Base-by-base conservation (phyloP, 805 yeast species). In the Pichia nanzhaoensis region DNA sequence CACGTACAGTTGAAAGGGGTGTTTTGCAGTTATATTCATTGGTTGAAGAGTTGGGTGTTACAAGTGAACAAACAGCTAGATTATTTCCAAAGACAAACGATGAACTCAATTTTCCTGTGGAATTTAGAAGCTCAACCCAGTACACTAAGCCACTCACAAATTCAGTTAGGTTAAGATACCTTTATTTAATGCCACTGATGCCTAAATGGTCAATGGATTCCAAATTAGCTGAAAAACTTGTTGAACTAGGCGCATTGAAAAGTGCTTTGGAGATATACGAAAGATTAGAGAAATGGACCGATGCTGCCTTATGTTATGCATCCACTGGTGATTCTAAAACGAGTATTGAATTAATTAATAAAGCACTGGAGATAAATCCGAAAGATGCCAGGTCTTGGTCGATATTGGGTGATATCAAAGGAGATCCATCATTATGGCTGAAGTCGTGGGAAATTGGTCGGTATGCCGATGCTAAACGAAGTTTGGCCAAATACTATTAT, bases 1-100 rank as follows among this genome's bases (percentile, higher is more conserved):
- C 95, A 1, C 81, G 84, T 59, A 91, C 97, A 1, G 82, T 91
- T 20, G 98, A 93, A 65, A 75, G 99, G 60, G 98, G 98, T 41
- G 80, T 90, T 4, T 69, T 93, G 42, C 99, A 93, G 64, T 81
- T 93, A 82, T 91, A 90, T 44, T 82, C 95, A 3, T 68, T 93
- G 36, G 93, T 90, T 22, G 96, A 89, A 58, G 96, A 90, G 60
- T 69, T 88, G 21, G 95, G 91, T 2, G 73, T 81, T 46, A 75
- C 80, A 46, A 57, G 66, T 12, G 77, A 83, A 42, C 69, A 72
- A 44, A 67, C 82, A 8, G 61, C 66, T 2, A 72, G 80, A 53
- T 68, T 69, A 56, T 77, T 70, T 65, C 85, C 73, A 50, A 70
- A 60, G 38, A 54, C 67, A 6, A 55, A 52, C 27, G 66, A 61